Percentiles rank a stretch among this genome's conserved stretches.
These are phyloP conservation scores for Clarireedia paspali DNA, from an alignment of 2,329 filamentous ascomycete genomes.

Conservation along the genomic window DNA sequence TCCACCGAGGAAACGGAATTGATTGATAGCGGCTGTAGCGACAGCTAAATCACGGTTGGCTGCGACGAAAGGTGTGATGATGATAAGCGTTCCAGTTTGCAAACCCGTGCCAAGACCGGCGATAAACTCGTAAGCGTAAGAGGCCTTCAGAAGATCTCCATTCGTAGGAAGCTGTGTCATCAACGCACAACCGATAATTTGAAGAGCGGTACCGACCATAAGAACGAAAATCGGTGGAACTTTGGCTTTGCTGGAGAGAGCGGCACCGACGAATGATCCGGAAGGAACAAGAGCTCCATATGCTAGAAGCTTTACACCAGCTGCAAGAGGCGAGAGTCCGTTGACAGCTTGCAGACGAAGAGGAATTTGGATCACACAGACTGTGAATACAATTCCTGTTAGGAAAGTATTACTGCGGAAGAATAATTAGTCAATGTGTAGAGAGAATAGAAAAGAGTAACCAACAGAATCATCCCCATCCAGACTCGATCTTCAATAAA, in stretches of 20 bases:
- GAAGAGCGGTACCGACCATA: background rate
- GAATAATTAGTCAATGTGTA: background rate
- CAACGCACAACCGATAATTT: background rate
- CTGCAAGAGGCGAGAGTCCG: background rate
- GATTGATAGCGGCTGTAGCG: background rate
- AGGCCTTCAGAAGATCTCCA: background rate
- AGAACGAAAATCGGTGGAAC: background rate
- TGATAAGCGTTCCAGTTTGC: background rate
- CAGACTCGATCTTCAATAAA: background rate
- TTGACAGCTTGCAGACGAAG: background rate
- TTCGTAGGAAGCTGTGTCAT: background rate
- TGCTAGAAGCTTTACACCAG: background rate
- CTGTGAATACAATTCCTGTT: background rate
- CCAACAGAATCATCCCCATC: conserved; percentile 2
- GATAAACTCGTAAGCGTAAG: background rate
- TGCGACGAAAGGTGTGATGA: background rate
- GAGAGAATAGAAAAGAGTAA: background rate
- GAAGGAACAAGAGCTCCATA: background rate
- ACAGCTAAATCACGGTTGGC: background rate
- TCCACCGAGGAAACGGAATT: background rate
- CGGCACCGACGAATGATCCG: background rate
- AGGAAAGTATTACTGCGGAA: background rate
- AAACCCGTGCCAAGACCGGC: background rate
- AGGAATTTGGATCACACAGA: conserved; percentile 1
- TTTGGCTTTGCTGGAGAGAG: background rate